Conservation (phyloP, 768 basidiomycete genomes). For the Coprinopsis cinerea region DNA sequence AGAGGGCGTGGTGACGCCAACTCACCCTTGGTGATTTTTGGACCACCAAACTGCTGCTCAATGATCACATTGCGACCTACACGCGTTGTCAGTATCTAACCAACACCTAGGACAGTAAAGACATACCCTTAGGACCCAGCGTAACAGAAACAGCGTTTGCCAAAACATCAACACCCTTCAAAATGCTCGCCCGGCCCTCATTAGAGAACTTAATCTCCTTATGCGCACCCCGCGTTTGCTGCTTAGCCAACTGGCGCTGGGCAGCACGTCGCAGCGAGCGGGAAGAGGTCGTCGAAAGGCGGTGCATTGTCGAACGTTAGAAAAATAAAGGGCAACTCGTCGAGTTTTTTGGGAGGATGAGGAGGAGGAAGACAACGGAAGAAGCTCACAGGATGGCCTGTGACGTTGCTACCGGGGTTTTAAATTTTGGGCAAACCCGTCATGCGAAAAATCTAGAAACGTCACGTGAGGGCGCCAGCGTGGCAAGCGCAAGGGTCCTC, state of each 20-base stretch:
- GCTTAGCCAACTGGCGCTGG: slow-evolving; percentile 47
- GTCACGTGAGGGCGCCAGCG: not conserved
- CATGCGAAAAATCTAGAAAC: slow-evolving; percentile 12
- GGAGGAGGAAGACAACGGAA: not conserved
- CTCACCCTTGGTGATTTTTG: slow-evolving; percentile 94
- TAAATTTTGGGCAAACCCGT: slow-evolving; percentile 6
- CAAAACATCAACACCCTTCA: slow-evolving; percentile 93
- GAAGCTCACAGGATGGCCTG: not conserved
- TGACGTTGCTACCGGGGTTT: slow-evolving; percentile 5
- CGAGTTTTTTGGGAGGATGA: not conserved
- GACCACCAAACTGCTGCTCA: slow-evolving; percentile 84
- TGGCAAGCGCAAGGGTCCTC: no score
- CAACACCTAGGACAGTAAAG: not conserved
- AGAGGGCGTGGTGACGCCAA: no score
- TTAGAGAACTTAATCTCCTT: slow-evolving; percentile 98
- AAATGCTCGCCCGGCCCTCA: slow-evolving; percentile 87
- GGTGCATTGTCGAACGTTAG: slow-evolving; percentile 42
- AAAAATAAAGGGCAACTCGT: not conserved
- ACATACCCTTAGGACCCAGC: slow-evolving; percentile 87
- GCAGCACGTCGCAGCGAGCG: slow-evolving; percentile 65
- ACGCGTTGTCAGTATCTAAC: slow-evolving; percentile 1
- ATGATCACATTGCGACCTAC: slow-evolving; percentile 96
- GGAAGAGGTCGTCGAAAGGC: slow-evolving; percentile 61
- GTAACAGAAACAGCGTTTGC: slow-evolving; percentile 97
- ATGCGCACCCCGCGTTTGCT: slow-evolving; percentile 67